phyloP scores from a whole-genome alignment of 2,329 filamentous ascomycete genomes.

The Aspergillus sp. region DNA sequence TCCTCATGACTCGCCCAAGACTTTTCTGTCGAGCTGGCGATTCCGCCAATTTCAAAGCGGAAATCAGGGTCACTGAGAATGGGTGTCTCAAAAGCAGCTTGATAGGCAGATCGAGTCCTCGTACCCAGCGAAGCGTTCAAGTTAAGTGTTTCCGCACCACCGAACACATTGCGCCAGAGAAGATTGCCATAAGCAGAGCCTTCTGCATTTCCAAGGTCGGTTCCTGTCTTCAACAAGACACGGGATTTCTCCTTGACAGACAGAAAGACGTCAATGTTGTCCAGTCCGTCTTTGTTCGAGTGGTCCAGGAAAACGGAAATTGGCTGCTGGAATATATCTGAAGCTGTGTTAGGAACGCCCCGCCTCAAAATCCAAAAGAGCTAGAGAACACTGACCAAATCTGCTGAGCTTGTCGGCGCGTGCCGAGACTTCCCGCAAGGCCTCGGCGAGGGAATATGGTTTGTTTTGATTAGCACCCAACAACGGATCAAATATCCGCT shows the following conservation, averaged over 20 bases:
- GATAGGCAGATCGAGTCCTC: slow-evolving; percentile 85
- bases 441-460: slow-evolving; percentile 74
- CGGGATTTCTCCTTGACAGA: slow-evolving; percentile 74
- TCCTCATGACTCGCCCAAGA: slow-evolving; percentile 94
- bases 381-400: slow-evolving; percentile 59
- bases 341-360: slow-evolving; percentile 11
- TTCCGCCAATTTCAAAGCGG: slow-evolving; percentile 70
- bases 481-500: slow-evolving; percentile 73
- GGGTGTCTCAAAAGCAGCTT: slow-evolving; percentile 76
- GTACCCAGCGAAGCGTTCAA: slow-evolving; percentile 86
- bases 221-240: slow-evolving; percentile 87
- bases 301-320: slow-evolving; percentile 79
- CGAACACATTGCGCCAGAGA: slow-evolving; percentile 86
- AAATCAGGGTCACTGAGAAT: slow-evolving; percentile 79
- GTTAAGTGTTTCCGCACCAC: slow-evolving; percentile 84
- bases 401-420: slow-evolving; percentile 70
- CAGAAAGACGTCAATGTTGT: slow-evolving; percentile 76
- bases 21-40: slow-evolving; percentile 82
- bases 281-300: slow-evolving; percentile 59
- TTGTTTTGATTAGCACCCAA: slow-evolving; percentile 63
- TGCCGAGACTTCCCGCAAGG: slow-evolving; percentile 65
- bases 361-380: neutral
- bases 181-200: slow-evolving; percentile 88
- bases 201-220: slow-evolving; percentile 88
- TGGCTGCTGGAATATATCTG: slow-evolving; percentile 81